Base-by-base conservation (phyloP, 164 flowering plant species). In the Kingdonia uniflora region DNA sequence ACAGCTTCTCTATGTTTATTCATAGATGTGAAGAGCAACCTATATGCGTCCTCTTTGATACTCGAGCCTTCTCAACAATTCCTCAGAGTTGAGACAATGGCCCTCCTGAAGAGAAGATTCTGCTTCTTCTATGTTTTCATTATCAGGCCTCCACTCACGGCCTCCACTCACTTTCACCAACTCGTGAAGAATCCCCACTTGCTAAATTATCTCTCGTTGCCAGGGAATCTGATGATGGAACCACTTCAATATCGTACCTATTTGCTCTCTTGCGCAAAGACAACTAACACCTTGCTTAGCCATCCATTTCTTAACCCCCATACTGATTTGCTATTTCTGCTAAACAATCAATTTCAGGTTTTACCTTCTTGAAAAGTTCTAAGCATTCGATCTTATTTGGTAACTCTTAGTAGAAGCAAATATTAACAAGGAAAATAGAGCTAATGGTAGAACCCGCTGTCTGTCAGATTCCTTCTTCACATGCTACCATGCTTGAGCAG, bases 1-100 rank as follows among this genome's bases (percentile, higher is more conserved):
- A 94, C 95, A 66, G 99, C 96, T 68, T 92, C 96, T 92, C 74
- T 56, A 86, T 69, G 58, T 88, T 95, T 42, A 92, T 68, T 86
- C 95, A 74, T 80, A 88, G 14, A 84, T 94, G 63, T 73, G 87
- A 69, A 86, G 82, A 19, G 99, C 96, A 57, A 76, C 88, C 75
- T 88, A 89, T 29, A 75, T 43, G 45, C 84, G 82, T 41, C 99
- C 99, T 59, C 76, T 80, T 56, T 84, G 88, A 73, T 76, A 92
- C 74, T 88, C 96, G 14, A 84, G 82, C 62, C 95, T 74, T 62
- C 99, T 96, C 42, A 88, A 55, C 56, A 92, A 70, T 33, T 95
- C 98, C 94, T 87, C 98, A 65, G 80, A 84, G 67, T 83, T 85
- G 51, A 91, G 69, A 61, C 58, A 79, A 19, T 79, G 78, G 45